Base-by-base conservation (phyloP, 129 eudicot species). In the Tanacetum coccineum region DNA sequence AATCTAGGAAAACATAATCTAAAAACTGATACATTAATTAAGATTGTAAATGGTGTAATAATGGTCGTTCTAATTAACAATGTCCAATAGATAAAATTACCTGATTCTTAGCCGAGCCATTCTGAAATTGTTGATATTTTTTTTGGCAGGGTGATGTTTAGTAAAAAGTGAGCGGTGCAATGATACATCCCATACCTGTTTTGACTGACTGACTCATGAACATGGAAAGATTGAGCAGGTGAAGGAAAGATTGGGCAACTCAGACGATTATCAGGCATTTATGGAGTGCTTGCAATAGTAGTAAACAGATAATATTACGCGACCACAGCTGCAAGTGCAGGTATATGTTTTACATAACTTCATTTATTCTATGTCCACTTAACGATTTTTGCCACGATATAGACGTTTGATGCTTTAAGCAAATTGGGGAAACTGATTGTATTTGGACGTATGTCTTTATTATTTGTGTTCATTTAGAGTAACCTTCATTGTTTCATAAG, bases 191-290 rank as follows among this genome's bases (percentile, higher is more conserved):
- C n/a, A n/a, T n/a, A n/a, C n/a, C n/a, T n/a, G n/a, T n/a, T n/a
- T n/a, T n/a, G n/a, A n/a, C n/a, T n/a, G n/a, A n/a, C n/a, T n/a
- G n/a, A n/a, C n/a, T n/a, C n/a, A n/a, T n/a, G n/a, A n/a, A n/a
- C n/a, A n/a, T n/a, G n/a, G n/a, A n/a, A n/a, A n/a, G n/a, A n/a
- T n/a, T 66, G 96, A 85, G 72, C 85, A 81, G 70, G 96, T 91
- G 73, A 87, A 79, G 82, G 96, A 85, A 68, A 80, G 83, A 66
- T 60, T 91, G 66, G 81, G 69, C 40, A 84, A 79, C 52, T 67
- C 85, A n/a, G 87, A 83, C 40, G 85, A 69, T 78, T 81, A 80
- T 61, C 77, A 85, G 80, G 80, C 90, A 50, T 79, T 87, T 78
- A 55, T 77, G 58, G 84, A 84, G 80, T 91, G 93, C 76, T 78